phyloP scores from a whole-genome alignment of 2,329 filamentous ascomycete genomes.

The Xylaria hypoxylon region DNA sequence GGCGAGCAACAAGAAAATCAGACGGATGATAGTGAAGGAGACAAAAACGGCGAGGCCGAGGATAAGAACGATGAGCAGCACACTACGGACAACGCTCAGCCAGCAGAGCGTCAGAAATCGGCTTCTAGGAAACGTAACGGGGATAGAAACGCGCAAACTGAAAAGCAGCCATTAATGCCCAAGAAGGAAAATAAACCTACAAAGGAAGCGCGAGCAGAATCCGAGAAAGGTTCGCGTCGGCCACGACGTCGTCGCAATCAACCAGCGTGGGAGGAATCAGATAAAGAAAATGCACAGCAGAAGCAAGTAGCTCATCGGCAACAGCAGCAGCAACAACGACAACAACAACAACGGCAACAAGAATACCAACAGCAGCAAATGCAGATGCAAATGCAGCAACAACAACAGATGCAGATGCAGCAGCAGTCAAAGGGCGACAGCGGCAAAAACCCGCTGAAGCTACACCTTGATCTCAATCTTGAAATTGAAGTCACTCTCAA shows the following conservation, averaged over 20 bases:
- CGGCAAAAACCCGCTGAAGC: conserved; percentile 71
- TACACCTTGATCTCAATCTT: conserved; percentile 82
- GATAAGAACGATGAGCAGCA: too few species aligned
- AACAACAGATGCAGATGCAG: conserved; percentile 44
- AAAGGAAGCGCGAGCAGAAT: conserved; percentile 43
- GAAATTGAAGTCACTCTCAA: conserved; percentile 88
- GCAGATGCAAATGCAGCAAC: conserved; percentile 47
- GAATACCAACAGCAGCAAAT: conserved; percentile 44
- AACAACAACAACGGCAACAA: conserved; percentile 41
- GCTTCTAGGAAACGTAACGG: conserved; percentile 25
- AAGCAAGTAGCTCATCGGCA: conserved; percentile 49
- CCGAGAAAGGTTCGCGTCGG: conserved; percentile 45
- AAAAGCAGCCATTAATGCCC: conserved; percentile 49
- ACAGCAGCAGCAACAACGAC: conserved; percentile 41
- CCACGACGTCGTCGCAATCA: conserved; percentile 50
- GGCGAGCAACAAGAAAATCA: conserved; percentile 26
- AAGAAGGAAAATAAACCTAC: conserved; percentile 51
- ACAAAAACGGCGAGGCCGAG: conserved; percentile 17
- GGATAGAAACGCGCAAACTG: conserved; percentile 35
- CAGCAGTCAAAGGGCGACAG: conserved; percentile 43
- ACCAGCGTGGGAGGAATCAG: conserved; percentile 47
- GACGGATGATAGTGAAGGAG: conserved; percentile 28
- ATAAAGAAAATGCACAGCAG: conserved; percentile 46
- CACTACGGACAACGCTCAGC: too few species aligned
- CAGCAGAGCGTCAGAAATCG: conserved; percentile 29